A percentile compares a stretch with the other conserved stretches of the same genome.
Conservation (phyloP, 106 monocot genomes). For the Platanthera zijinensis region DNA sequence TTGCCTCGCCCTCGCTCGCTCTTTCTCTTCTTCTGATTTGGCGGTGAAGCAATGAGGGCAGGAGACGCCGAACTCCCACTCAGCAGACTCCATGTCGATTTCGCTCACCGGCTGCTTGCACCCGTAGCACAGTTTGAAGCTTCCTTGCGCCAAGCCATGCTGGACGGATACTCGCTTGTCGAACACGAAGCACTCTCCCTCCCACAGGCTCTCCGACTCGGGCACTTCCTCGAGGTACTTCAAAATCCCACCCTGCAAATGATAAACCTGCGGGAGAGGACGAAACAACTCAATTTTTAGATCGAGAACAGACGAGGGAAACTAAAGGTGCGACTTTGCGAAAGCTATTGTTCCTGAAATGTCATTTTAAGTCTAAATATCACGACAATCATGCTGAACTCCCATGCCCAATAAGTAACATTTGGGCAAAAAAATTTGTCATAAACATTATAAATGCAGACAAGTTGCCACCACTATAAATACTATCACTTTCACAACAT, state of each 20-base stretch:
- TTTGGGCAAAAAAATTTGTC: no score
- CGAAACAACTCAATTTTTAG: background rate
- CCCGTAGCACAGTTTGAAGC: slow-evolving; percentile 88
- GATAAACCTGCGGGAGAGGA: slow-evolving; percentile 65
- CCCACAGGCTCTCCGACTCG: slow-evolving; percentile 73
- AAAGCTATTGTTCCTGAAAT: no score
- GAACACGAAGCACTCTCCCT: slow-evolving; percentile 96
- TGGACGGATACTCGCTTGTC: slow-evolving; percentile 92
- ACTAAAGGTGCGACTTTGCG: no score
- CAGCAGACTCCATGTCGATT: slow-evolving; percentile 60
- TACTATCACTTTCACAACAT: no score
- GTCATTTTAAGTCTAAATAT: no score
- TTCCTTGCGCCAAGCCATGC: slow-evolving; percentile 73
- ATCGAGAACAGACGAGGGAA: no score
- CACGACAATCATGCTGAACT: no score
- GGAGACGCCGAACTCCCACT: slow-evolving; percentile 76
- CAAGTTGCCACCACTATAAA: no score
- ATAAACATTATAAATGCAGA: no score
- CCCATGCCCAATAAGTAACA: no score
- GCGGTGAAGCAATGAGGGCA: slow-evolving; percentile 73
- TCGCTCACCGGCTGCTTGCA: slow-evolving; percentile 90
- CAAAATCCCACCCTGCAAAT: slow-evolving; percentile 92
- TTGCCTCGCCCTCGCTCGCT: slow-evolving; percentile 82
- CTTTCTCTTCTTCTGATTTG: slow-evolving; percentile 84
- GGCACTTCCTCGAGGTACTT: slow-evolving; percentile 92